Evolutionary conservation across 1,284 basidiomycete species (phyloP).

Genomic region (Fistulinella cinereoalba): DNA sequence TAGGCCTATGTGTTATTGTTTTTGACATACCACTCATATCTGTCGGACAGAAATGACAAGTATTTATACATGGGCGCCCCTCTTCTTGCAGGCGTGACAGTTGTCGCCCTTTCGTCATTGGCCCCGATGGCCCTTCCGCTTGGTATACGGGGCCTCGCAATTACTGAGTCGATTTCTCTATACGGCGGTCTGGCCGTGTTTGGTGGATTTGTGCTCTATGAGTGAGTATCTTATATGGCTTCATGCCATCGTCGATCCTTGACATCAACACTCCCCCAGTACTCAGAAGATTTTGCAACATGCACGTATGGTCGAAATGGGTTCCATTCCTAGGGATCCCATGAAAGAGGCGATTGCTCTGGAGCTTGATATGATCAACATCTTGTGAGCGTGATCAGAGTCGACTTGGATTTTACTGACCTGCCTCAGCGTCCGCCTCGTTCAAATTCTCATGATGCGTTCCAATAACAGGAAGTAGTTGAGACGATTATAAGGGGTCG

Average conservation of each 20-base stretch:
- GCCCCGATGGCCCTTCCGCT: constrained; percentile 87
- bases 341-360: constrained; percentile 77
- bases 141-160: constrained; percentile 71
- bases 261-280: constrained; percentile 23
- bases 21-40: constrained; percentile 1
- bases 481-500: not conserved
- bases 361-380: constrained; percentile 87
- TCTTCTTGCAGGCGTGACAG: constrained; percentile 80
- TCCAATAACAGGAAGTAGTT: constrained; percentile 48
- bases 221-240: constrained; percentile 49
- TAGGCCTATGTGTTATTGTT: constrained; percentile 32
- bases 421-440: constrained; percentile 64
- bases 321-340: constrained; percentile 68
- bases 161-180: constrained; percentile 77
- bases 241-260: not conserved
- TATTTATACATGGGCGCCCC: constrained; percentile 85
- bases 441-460: constrained; percentile 76
- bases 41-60: constrained; percentile 65
- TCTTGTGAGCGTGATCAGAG: constrained; percentile 54
- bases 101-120: constrained; percentile 81
- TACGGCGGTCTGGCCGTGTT: constrained; percentile 89
- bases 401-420: constrained; percentile 1
- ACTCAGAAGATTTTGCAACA: constrained; percentile 82
- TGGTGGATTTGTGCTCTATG: constrained; percentile 82
- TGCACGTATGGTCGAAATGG: constrained; percentile 70